Evolutionary conservation across 2,329 filamentous ascomycete species (phyloP).

Genomic region (Emericellopsis cladophorae): DNA sequence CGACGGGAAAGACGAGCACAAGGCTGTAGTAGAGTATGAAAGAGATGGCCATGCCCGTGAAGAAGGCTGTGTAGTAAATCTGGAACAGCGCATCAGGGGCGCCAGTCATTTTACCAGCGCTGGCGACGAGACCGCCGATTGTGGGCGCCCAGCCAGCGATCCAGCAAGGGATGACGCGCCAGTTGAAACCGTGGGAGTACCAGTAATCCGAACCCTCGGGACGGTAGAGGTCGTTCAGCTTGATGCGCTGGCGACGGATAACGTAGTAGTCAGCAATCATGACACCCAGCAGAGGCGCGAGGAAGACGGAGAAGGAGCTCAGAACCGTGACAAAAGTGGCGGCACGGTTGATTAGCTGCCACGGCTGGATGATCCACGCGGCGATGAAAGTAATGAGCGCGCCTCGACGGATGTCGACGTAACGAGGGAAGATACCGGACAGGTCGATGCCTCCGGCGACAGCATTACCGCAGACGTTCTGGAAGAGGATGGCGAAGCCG

Average conservation of each 20-base stretch:
- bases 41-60: constrained; percentile 16
- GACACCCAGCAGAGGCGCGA: constrained; percentile 14
- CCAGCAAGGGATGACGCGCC: constrained; percentile 16
- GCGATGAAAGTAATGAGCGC: constrained; percentile 10
- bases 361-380: constrained; percentile 14
- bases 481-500: constrained; percentile 13
- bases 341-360: constrained; percentile 15
- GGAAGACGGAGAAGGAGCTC: constrained; percentile 14
- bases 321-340: constrained; percentile 13
- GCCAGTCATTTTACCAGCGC: constrained; percentile 5
- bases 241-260: constrained; percentile 18
- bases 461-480: constrained; percentile 15
- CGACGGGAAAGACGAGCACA: constrained; percentile 25
- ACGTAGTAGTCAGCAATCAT: constrained; percentile 16
- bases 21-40: constrained; percentile 5
- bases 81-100: constrained; percentile 24
- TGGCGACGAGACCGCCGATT: constrained; percentile 12
- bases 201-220: constrained; percentile 19
- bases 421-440: constrained; percentile 12
- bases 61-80: constrained; percentile 33
- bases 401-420: constrained; percentile 14
- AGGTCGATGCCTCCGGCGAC: constrained; percentile 16
- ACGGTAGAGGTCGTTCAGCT: constrained; percentile 22
- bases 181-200: constrained; percentile 20
- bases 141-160: constrained; percentile 16